Conservation (phyloP, 1,284 basidiomycete genomes). For the Fistulina hepatica region DNA sequence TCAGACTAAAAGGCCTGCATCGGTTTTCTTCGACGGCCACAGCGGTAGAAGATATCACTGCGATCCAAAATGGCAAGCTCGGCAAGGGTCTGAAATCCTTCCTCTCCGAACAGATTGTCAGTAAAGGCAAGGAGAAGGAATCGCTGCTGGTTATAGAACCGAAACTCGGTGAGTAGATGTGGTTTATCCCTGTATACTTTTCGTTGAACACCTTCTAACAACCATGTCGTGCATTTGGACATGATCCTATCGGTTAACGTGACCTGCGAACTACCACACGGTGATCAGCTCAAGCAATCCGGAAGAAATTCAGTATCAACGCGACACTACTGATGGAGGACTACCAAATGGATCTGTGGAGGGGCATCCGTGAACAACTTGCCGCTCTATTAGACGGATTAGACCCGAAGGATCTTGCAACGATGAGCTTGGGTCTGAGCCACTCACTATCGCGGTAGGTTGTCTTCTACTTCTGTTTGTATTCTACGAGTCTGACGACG, state of each 20-base stretch:
- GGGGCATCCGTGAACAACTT: conserved; percentile 89
- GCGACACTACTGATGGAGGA: conserved; percentile 42
- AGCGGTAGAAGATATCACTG: conserved; percentile 97
- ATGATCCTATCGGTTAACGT: too few species aligned
- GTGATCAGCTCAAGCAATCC: conserved; percentile 65
- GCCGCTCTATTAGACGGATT: conserved; percentile 80
- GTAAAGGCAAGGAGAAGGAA: conserved; percentile 85
- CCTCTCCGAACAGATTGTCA: conserved; percentile 78
- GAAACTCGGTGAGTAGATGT: conserved; percentile 66
- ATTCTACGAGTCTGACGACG: neutral
- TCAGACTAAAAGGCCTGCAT: conserved; percentile 93
- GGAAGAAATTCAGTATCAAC: conserved; percentile 90
- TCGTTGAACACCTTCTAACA: neutral
- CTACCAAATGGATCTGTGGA: conserved; percentile 72
- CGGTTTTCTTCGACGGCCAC: conserved; percentile 93
- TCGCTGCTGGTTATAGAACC: conserved; percentile 83
- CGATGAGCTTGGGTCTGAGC: conserved; percentile 95
- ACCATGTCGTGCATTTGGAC: too few species aligned
- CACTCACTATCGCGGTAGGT: conserved; percentile 86
- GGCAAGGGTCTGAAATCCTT: conserved; percentile 93
- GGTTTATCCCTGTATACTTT: too few species aligned
- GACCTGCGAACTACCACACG: conserved; percentile 2
- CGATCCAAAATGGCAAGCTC: conserved; percentile 86
- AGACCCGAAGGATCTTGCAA: conserved; percentile 92
- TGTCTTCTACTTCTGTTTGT: conserved; percentile 4